These are phyloP conservation scores for Wilcoxina mikolae DNA, from an alignment of 495 filamentous ascomycete genomes.

Conservation along the genomic window DNA sequence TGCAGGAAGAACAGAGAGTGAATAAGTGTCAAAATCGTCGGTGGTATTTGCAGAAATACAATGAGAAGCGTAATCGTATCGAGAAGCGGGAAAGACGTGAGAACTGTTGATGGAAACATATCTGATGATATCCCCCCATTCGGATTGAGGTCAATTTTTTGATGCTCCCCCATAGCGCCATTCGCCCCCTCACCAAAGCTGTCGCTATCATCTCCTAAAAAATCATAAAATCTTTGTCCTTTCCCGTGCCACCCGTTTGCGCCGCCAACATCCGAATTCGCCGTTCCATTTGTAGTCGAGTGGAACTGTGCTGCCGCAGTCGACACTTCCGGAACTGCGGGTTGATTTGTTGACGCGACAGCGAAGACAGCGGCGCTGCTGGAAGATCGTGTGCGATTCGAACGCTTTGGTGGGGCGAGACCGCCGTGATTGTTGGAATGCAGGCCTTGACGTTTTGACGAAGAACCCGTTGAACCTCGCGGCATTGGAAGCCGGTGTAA, in stretches of 20 bases:
- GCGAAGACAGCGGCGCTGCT: slow-evolving; percentile 13
- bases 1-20: slow-evolving; percentile 87
- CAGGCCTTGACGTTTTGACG: slow-evolving; percentile 24
- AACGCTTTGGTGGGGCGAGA: slow-evolving; percentile 20
- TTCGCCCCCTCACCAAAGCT: slow-evolving; percentile 19
- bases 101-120: slow-evolving; percentile 45
- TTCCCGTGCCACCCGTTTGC: slow-evolving; percentile 23
- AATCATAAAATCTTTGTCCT: slow-evolving; percentile 15
- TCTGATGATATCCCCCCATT: slow-evolving; percentile 14
- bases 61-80: slow-evolving; percentile 98
- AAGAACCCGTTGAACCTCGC: slow-evolving; percentile 26
- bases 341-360: slow-evolving; percentile 1
- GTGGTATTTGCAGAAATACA: slow-evolving; percentile 89
- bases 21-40: slow-evolving; percentile 73
- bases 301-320: slow-evolving; percentile 12
- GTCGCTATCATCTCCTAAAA: slow-evolving; percentile 19
- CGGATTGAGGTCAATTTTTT: slow-evolving; percentile 27
- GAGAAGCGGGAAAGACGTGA: slow-evolving; percentile 76
- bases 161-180: slow-evolving; percentile 21
- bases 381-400: slow-evolving; percentile 22
- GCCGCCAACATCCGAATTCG: slow-evolving; percentile 10
- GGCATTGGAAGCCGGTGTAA: slow-evolving; percentile 26
- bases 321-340: slow-evolving; percentile 3
- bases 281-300: slow-evolving; percentile 1
- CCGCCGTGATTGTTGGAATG: slow-evolving; percentile 21